A percentile compares a stretch with the other conserved stretches of the same genome.
phyloP scores from a whole-genome alignment of 2,329 filamentous ascomycete genomes.

The Microcyclospora pomicola region DNA sequence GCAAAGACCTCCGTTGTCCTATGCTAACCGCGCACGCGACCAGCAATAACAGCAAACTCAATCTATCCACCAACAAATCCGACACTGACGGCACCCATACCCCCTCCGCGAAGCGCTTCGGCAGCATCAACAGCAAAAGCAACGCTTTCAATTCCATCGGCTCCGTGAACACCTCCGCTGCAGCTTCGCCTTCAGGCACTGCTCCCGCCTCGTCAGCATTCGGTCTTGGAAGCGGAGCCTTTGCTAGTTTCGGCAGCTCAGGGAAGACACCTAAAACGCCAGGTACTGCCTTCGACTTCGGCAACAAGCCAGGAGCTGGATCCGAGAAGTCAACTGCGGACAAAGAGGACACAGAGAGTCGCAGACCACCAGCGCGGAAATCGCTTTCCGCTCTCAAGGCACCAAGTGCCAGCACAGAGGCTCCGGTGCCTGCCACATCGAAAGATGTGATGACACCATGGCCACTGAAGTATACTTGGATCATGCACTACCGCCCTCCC shows the following conservation, averaged over 20 bases:
- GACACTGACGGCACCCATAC: slow-evolving; percentile 39
- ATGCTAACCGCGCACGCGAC: slow-evolving; percentile 16
- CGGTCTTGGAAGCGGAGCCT: slow-evolving; percentile 84
- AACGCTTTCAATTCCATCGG: slow-evolving; percentile 70
- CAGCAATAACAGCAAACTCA: slow-evolving; percentile 72
- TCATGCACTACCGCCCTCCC: slow-evolving; percentile 93
- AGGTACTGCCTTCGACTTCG: slow-evolving; percentile 66
- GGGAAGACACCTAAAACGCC: slow-evolving; percentile 65
- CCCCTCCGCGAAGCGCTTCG: slow-evolving; percentile 59
- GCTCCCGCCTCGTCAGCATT: slow-evolving; percentile 70
- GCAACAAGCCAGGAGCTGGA: slow-evolving; percentile 36
- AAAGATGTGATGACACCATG: slow-evolving; percentile 27
- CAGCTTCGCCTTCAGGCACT: slow-evolving; percentile 61
- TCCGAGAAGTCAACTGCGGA: slow-evolving; percentile 43
- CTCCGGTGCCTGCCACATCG: slow-evolving; percentile 3
- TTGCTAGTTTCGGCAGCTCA: slow-evolving; percentile 78
- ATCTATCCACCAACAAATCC: slow-evolving; percentile 60
- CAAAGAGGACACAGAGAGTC: slow-evolving; percentile 20
- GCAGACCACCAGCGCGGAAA: slow-evolving; percentile 14
- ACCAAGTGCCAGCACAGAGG: slow-evolving; percentile 5
- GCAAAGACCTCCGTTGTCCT: not conserved
- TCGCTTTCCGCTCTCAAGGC: slow-evolving; percentile 12
- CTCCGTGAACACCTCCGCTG: slow-evolving; percentile 48
- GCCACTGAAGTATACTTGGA: slow-evolving; percentile 74
- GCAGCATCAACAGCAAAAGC: slow-evolving; percentile 59